phyloP scores from a whole-genome alignment of 1,284 basidiomycete species.

The Ganoderma lucidum region DNA sequence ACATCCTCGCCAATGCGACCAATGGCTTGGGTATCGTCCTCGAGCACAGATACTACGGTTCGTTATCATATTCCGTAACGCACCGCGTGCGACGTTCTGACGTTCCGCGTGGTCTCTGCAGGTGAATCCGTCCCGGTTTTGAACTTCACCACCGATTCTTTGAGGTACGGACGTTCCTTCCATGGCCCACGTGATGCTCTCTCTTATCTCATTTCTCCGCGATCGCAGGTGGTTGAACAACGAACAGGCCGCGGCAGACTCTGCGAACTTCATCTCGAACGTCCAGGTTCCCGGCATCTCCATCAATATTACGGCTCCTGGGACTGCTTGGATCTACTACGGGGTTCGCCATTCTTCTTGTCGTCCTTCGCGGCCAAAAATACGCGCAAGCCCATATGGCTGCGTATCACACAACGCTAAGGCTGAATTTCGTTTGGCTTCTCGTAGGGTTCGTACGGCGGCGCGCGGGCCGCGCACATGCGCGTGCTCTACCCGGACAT shows the following conservation, averaged over 20 bases:
- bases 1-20: conserved; percentile 86
- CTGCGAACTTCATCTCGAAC: conserved; percentile 87
- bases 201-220: conserved; percentile 6
- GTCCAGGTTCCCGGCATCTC: conserved; percentile 80
- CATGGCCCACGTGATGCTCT: conserved; percentile 6
- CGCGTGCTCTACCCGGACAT: conserved; percentile 87
- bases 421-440: background rate
- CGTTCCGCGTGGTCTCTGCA: conserved; percentile 39
- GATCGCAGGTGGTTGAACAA: conserved; percentile 82
- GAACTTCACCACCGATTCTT: conserved; percentile 82
- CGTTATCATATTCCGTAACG: background rate
- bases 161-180: conserved; percentile 54
- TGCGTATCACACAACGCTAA: background rate
- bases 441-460: conserved; percentile 85
- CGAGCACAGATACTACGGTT: conserved; percentile 65
- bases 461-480: conserved; percentile 95
- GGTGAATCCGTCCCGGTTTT: conserved; percentile 85
- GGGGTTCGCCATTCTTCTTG: conserved; percentile 77
- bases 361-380: conserved; percentile 4
- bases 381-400: background rate
- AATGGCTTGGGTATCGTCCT: conserved; percentile 87
- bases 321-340: conserved; percentile 93
- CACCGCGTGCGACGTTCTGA: background rate
- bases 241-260: conserved; percentile 89
- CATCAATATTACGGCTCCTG: conserved; percentile 76